A percentile compares a stretch with the other conserved stretches of the same genome.
These are phyloP conservation scores for Monilinia vaccinii-corymbosi DNA, from an alignment of 2,329 filamentous ascomycete species.

Conservation along the genomic window DNA sequence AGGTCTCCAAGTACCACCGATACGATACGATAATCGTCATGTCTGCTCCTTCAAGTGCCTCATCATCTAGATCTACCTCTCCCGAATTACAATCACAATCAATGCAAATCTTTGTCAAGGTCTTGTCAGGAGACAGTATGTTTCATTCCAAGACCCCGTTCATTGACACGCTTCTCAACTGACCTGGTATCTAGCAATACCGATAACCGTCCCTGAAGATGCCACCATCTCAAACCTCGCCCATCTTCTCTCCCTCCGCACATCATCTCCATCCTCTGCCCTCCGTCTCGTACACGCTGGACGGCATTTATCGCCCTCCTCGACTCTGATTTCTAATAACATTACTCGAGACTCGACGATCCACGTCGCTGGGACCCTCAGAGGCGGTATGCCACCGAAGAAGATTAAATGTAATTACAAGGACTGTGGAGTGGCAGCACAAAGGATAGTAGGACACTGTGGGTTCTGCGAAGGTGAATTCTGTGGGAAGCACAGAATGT, in stretches of 20 bases:
- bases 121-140: conserved; percentile 48
- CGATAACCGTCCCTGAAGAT: conserved; percentile 43
- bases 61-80: conserved; percentile 28
- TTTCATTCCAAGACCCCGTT: conserved; percentile 11
- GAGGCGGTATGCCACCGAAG: conserved; percentile 54
- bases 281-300: conserved; percentile 50
- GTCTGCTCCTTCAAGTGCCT: conserved; percentile 17
- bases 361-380: conserved; percentile 47
- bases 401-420: conserved; percentile 74
- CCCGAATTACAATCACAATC: conserved; percentile 35
- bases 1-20: background rate
- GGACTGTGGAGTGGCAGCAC: conserved; percentile 77
- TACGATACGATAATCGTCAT: conserved; percentile 13
- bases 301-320: conserved; percentile 39
- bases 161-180: conserved; percentile 4
- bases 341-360: conserved; percentile 42
- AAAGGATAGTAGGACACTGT: conserved; percentile 94
- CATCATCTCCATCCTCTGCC: conserved; percentile 39
- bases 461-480: conserved; percentile 90
- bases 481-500: conserved; percentile 86
- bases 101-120: conserved; percentile 55
- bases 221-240: conserved; percentile 47
- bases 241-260: conserved; percentile 48
- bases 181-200: conserved; percentile 39
- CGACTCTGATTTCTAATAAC: conserved; percentile 37